A percentile compares a stretch with the other conserved stretches of the same genome.
These are phyloP conservation scores for Candida arabinofermentans DNA, from an alignment of 805 yeast species.

Conservation along the genomic window DNA sequence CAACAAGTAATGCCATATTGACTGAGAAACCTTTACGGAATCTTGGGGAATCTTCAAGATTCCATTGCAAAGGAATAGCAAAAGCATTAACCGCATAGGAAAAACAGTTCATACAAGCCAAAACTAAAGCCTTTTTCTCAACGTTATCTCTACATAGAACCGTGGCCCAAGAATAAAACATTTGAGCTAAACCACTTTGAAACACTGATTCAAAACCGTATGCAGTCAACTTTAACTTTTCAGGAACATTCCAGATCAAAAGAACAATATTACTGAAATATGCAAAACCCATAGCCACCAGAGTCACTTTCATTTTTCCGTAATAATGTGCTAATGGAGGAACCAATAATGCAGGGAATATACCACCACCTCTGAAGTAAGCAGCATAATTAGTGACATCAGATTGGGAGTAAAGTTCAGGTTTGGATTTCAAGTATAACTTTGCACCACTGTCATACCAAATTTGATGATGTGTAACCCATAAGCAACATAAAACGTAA, in stretches of 20 bases:
- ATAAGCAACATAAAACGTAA: slow-evolving; percentile 18
- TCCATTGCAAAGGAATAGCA: slow-evolving; percentile 20
- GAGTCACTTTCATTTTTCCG: slow-evolving; percentile 14
- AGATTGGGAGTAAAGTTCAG: slow-evolving; percentile 8
- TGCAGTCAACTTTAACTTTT: slow-evolving; percentile 37
- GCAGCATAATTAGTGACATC: slow-evolving; percentile 18
- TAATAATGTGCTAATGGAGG: slow-evolving; percentile 40
- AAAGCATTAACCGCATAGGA: slow-evolving; percentile 19
- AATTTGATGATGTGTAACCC: slow-evolving; percentile 32
- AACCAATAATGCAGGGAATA: slow-evolving; percentile 19
- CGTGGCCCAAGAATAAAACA: slow-evolving; percentile 18
- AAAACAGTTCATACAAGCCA: slow-evolving; percentile 13
- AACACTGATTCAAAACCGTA: slow-evolving; percentile 3
- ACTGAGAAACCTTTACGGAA: slow-evolving; percentile 15
- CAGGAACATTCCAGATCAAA: slow-evolving; percentile 46
- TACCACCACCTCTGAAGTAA: slow-evolving; percentile 16
- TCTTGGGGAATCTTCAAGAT: slow-evolving; percentile 10
- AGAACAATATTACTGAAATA: slow-evolving; percentile 20
- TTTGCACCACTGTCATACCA: slow-evolving; percentile 25
- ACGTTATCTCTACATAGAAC: slow-evolving; percentile 18
- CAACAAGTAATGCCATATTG: slow-evolving; percentile 9
- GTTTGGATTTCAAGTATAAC: slow-evolving; percentile 22
- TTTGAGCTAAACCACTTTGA: slow-evolving; percentile 17
- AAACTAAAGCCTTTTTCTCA: slow-evolving; percentile 20
- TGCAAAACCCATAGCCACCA: slow-evolving; percentile 3